Evolutionary conservation across 352 stramenopile genomes (phyloP).

Genomic region (Thraustochytrium sp.): DNA sequence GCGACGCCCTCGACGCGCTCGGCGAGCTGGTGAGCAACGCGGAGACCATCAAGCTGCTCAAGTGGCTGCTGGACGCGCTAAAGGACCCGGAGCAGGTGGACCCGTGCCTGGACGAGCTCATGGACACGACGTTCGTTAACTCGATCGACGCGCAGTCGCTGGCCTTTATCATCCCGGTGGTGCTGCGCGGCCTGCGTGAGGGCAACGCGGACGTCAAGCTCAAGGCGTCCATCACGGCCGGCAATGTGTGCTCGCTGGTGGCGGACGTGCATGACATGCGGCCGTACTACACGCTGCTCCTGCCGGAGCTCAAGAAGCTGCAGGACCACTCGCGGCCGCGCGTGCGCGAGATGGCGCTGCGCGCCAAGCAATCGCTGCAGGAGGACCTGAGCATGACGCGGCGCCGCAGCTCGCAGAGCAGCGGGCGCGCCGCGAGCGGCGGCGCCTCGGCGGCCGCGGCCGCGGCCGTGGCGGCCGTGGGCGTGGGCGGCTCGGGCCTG

Average conservation of each 20-base stretch:
- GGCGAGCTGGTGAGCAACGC: conserved; percentile 96
- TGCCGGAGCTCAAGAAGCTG: conserved; percentile 40
- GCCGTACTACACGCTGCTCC: neutral
- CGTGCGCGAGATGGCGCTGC: conserved; percentile 19
- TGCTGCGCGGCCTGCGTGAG: conserved; percentile 93
- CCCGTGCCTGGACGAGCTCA: conserved; percentile 91
- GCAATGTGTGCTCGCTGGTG: conserved; percentile 98
- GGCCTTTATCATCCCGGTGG: conserved; percentile 97
- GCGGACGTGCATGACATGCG: conserved; percentile 65
- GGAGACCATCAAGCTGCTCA: conserved; percentile 91
- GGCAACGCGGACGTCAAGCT: conserved; percentile 92
- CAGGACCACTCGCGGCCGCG: conserved; percentile 33
- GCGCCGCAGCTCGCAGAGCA: neutral
- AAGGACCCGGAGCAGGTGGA: conserved; percentile 81
- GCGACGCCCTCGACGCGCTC: conserved; percentile 76
- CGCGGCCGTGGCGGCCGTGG: neutral
- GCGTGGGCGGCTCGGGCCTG: neutral
- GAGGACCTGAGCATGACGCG: conserved; percentile 32
- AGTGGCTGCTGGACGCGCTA: conserved; percentile 86
- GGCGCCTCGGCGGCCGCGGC: neutral
- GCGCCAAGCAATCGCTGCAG: conserved; percentile 36
- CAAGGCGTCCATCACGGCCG: conserved; percentile 95
- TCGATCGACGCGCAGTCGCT: conserved; percentile 97
- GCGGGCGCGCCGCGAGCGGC: neutral
- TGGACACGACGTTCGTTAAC: conserved; percentile 97